Percentiles rank a stretch among this genome's conserved stretches.
phyloP scores from a whole-genome alignment of 768 basidiomycete genomes.

The Serendipita vermifera region DNA sequence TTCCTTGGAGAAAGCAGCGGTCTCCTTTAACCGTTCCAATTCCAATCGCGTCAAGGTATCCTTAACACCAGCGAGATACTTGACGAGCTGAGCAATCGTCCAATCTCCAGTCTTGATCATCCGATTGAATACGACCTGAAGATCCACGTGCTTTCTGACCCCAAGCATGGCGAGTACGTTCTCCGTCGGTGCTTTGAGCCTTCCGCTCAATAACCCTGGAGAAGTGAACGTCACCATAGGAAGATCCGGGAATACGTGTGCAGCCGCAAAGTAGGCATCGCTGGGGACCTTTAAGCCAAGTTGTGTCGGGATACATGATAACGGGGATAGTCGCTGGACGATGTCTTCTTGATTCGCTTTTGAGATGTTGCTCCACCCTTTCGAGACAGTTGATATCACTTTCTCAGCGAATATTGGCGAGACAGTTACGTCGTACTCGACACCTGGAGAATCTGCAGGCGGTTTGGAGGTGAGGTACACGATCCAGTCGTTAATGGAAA shows the following conservation, averaged over 20 bases:
- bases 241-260: conserved; percentile 79
- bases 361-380: conserved; percentile 58
- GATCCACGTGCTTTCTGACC: conserved; percentile 80
- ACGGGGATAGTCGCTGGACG: conserved; percentile 33
- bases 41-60: conserved; percentile 47
- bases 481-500: conserved; percentile 67
- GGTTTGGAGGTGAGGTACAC: conserved; percentile 41
- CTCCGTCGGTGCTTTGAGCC: not conserved
- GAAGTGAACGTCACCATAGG: conserved; percentile 65
- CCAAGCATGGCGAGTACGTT: conserved; percentile 52
- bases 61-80: conserved; percentile 77
- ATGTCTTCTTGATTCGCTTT: conserved; percentile 36
- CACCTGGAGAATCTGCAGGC: conserved; percentile 28
- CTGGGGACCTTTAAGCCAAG: conserved; percentile 58
- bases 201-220: conserved; percentile 44
- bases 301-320: conserved; percentile 57
- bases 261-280: conserved; percentile 74
- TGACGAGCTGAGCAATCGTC: conserved; percentile 72
- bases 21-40: conserved; percentile 39
- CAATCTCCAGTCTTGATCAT: conserved; percentile 87
- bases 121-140: conserved; percentile 88
- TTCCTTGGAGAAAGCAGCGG: conserved; percentile 56
- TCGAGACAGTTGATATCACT: conserved; percentile 50
- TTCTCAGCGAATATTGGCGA: conserved; percentile 72
- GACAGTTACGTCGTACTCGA: conserved; percentile 46